Conservation (phyloP, 106 monocot species). For the Dendrobium chrysotoxum region DNA sequence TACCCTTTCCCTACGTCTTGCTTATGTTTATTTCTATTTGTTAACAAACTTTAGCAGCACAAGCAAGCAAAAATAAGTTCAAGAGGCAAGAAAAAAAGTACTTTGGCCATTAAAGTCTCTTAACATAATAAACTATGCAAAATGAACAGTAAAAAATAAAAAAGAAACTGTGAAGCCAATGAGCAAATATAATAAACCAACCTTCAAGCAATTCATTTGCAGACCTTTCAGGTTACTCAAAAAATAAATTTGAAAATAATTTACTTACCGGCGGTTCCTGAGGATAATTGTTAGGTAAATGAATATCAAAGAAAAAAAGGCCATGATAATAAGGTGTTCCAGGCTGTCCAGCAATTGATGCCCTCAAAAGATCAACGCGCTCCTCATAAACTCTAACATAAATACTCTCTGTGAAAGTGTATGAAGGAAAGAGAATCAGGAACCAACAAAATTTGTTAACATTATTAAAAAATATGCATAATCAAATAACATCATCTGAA, state of each 20-base stretch:
- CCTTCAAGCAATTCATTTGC: neutral
- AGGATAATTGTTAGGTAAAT: constrained; percentile 70
- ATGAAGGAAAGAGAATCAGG: neutral
- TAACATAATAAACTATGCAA: neutral
- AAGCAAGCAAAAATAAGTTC: neutral
- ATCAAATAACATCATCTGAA: neutral
- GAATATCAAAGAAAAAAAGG: constrained; percentile 84
- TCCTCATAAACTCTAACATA: constrained; percentile 78
- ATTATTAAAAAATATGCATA: neutral
- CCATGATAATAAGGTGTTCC: constrained; percentile 80
- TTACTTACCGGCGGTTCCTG: constrained; percentile 70
- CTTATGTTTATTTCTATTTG: neutral
- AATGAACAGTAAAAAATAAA: neutral
- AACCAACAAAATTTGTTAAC: neutral
- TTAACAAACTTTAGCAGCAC: neutral
- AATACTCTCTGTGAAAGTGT: constrained; percentile 47
- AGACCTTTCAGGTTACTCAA: neutral
- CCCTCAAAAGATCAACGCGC: constrained; percentile 78
- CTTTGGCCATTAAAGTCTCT: neutral
- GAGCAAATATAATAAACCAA: neutral
- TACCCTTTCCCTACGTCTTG: neutral
- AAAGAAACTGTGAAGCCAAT: neutral
- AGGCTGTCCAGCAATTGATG: constrained; percentile 54
- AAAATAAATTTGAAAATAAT: neutral
- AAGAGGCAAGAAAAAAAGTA: neutral